Conservation (phyloP, 2,329 filamentous ascomycete species). For the Pyrenophora seminiperda region DNA sequence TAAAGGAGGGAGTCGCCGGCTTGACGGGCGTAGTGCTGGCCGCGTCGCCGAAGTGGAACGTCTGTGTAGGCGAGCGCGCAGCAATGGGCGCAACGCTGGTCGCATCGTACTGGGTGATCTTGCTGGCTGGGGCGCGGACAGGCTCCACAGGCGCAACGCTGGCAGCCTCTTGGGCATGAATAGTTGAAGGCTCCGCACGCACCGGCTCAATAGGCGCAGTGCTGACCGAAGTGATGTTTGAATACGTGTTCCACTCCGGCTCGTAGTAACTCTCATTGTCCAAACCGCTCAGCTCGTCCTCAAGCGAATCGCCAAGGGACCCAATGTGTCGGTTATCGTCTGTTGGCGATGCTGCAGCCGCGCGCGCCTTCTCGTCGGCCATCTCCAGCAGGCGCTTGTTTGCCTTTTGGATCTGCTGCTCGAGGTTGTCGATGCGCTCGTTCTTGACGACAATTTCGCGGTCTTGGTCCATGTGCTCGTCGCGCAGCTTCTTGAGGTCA, state of each 20-base stretch:
- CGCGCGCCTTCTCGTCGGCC: constrained; percentile 15
- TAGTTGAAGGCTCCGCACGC: background rate
- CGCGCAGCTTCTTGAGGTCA: constrained; percentile 18
- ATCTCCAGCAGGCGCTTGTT: constrained; percentile 12
- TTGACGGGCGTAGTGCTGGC: constrained; percentile 1
- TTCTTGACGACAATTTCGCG: constrained; percentile 30
- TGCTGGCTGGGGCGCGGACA: background rate
- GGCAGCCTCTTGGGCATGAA: constrained; percentile 1
- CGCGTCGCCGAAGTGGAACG: background rate
- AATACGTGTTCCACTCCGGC: constrained; percentile 15
- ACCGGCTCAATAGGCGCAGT: constrained; percentile 7
- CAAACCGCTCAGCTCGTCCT: constrained; percentile 19
- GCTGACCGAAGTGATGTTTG: constrained; percentile 8
- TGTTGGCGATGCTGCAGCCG: constrained; percentile 18
- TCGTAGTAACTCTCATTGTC: constrained; percentile 11
- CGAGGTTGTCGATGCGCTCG: constrained; percentile 31
- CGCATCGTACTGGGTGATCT: background rate
- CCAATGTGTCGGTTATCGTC: constrained; percentile 10
- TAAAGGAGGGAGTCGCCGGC: background rate
- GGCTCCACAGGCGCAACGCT: background rate
- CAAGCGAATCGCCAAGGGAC: constrained; percentile 18
- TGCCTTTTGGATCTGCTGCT: constrained; percentile 28
- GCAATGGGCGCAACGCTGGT: background rate
- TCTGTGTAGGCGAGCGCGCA: background rate
- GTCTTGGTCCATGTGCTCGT: constrained; percentile 13